A percentile compares a stretch with the other conserved stretches of the same genome.
These are phyloP conservation scores for Lasiosphaeris hirsuta DNA, from an alignment of 495 filamentous ascomycete species.

Conservation along the genomic window DNA sequence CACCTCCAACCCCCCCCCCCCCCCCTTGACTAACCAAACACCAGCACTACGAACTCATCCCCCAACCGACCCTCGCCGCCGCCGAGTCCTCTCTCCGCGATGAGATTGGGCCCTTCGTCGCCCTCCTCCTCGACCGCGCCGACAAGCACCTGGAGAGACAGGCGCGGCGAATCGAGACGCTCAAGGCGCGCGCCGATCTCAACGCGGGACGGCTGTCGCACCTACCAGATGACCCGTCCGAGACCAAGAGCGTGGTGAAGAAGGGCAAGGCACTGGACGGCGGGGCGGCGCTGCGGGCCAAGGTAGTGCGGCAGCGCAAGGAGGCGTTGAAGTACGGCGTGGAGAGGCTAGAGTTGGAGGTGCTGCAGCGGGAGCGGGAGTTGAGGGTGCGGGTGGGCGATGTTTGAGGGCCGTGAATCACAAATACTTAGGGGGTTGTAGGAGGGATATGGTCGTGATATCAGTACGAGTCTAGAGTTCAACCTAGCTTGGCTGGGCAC, in stretches of 20 bases:
- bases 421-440: not conserved
- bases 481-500: too few species aligned
- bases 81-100: conserved; percentile 49
- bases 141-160: conserved; percentile 45
- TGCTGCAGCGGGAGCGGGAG: conserved; percentile 50
- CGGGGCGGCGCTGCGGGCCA: conserved; percentile 35
- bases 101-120: conserved; percentile 47
- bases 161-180: conserved; percentile 45
- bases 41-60: conserved; percentile 52
- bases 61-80: conserved; percentile 44
- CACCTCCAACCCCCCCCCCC: not conserved
- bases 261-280: conserved; percentile 19
- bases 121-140: conserved; percentile 44
- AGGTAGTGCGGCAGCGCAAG: conserved; percentile 36
- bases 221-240: conserved; percentile 5
- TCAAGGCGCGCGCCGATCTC: conserved; percentile 45
- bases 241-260: not conserved
- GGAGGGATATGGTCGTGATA: not conserved
- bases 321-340: conserved; percentile 49
- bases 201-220: conserved; percentile 43
- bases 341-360: conserved; percentile 49
- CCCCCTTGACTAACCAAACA: not conserved
- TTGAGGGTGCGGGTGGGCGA: conserved; percentile 28
- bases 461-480: not conserved
- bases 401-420: conserved; percentile 34